Evolutionary conservation across 2,329 filamentous ascomycete species (phyloP), one percentile per base, ranked within the genome.

Genomic region (Nemania abortiva): DNA sequence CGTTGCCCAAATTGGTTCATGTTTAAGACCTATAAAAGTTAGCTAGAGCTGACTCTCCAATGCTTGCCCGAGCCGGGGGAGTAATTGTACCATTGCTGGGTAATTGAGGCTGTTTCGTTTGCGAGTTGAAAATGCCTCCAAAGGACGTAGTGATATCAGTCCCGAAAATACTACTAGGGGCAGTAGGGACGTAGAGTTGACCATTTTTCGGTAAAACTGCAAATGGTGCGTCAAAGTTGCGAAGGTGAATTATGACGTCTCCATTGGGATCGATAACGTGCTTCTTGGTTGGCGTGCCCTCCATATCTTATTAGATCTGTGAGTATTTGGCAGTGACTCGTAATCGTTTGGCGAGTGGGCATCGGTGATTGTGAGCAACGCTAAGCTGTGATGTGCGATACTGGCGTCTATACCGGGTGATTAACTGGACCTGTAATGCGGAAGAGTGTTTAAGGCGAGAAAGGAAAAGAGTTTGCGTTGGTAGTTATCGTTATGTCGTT

Each of bases 241-340:
- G 54, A 53, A 65, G 63, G 20, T 22, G 39, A 6, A 65, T 65
- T 27, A 58, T 65, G 13, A 54, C 55, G n/a, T 65, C 54, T 1
- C 63, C 63, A 37, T 59, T 15, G 6, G 63, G 63, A 34, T 45
- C 63, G n/a, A 65, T 29, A 18, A 34, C 15, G 47, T 59, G 34
- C 39, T 54, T 42, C 13, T 29, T 22, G 11, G 34, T 39, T 6
- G 3, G 34, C 54, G 34, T 53, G 3, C 37, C 27, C 22, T 37
- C 15, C 15, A 22, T 42, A 22, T 24, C 27, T 34, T 7, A 31
- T 34, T 13, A 31, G 50, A 34, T n/a, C 50, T n/a, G 10, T 31
- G 13, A 15, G 27, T 31, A 34, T 34, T n/a, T 6, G 18, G 27
- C 50, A 24, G 24, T 15, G 50, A 31, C 49, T 52, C 22, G 49